These are phyloP conservation scores for Sicyos baderoa DNA, from an alignment of 306 rosid species.

Conservation along the genomic window DNA sequence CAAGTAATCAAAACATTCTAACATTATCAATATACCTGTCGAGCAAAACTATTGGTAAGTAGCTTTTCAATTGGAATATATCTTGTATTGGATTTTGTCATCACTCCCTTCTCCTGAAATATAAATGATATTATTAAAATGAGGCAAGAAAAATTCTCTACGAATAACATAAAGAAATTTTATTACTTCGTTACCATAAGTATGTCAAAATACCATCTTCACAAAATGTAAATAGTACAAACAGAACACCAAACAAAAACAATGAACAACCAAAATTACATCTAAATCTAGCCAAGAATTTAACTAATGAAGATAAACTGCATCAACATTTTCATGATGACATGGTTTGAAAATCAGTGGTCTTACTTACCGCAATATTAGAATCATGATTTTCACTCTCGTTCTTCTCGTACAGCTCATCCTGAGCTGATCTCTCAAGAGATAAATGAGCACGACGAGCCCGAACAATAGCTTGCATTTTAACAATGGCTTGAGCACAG, in stretches of 20 bases:
- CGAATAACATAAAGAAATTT: neutral
- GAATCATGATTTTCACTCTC: constrained; percentile 23
- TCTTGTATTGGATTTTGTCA: constrained; percentile 28
- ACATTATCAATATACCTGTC: constrained; percentile 47
- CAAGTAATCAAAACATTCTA: neutral
- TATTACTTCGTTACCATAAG: neutral
- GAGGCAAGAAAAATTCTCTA: neutral
- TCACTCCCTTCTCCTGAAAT: constrained; percentile 45
- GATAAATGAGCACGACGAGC: constrained; percentile 47
- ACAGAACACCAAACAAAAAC: neutral
- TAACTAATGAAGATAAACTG: neutral
- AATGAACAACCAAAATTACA: constrained; percentile 15
- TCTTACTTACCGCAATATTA: constrained; percentile 38
- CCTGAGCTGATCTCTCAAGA: constrained; percentile 21
- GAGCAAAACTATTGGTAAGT: constrained; percentile 66
- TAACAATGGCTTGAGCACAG: constrained; percentile 76
- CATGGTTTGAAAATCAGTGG: constrained; percentile 15
- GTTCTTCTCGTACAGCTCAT: constrained; percentile 26
- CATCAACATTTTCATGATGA: neutral
- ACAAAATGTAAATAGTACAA: neutral
- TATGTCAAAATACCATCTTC: neutral
- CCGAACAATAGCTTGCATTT: constrained; percentile 80
- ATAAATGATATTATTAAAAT: constrained; percentile 10
- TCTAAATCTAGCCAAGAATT: neutral
- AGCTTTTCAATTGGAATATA: constrained; percentile 58